A percentile compares a stretch with the other conserved stretches of the same genome.
phyloP scores from a whole-genome alignment of 176 grass and related monocot genomes.

The Chrysopogon serrulatus region DNA sequence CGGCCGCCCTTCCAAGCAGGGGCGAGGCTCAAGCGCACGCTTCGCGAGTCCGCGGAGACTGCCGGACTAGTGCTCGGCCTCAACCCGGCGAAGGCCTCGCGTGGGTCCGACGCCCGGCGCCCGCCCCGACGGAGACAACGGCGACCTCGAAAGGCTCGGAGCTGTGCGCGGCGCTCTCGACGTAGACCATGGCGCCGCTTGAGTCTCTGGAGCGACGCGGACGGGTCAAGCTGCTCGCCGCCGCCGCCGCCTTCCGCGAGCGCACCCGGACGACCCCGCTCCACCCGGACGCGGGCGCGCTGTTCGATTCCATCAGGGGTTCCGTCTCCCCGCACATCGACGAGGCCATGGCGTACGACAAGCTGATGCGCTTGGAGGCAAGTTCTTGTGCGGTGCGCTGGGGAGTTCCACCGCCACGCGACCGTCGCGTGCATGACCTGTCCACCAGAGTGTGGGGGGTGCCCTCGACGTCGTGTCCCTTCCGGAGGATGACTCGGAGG shows the following conservation, averaged over 20 bases:
- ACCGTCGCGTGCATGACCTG: conserved; percentile 42
- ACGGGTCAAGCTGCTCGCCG: conserved; percentile 44
- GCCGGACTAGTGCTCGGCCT: too few relatives aligned
- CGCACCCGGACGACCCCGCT: conserved; percentile 31
- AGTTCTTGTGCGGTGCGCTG: background rate
- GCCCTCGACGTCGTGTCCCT: background rate
- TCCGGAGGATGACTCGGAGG: background rate
- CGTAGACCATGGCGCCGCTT: background rate
- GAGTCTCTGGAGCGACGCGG: conserved; percentile 38
- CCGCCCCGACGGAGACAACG: too few relatives aligned
- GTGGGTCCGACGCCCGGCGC: too few relatives aligned
- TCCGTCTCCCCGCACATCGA: conserved; percentile 19
- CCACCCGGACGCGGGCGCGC: conserved; percentile 10
- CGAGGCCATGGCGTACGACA: conserved; percentile 27
- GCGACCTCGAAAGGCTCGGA: too few relatives aligned
- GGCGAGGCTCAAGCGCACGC: too few relatives aligned
- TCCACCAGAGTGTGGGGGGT: conserved; percentile 45
- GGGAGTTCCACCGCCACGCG: background rate
- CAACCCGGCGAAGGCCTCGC: too few relatives aligned
- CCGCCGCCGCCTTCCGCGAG: conserved; percentile 42
- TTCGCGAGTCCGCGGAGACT: too few relatives aligned
- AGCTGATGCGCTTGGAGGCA: conserved; percentile 38
- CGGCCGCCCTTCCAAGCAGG: too few relatives aligned
- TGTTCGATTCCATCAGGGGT: conserved; percentile 24
- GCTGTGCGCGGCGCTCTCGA: background rate